Evolutionary conservation across 1,284 basidiomycete species (phyloP).

Genomic region (Austroboletus niveus): DNA sequence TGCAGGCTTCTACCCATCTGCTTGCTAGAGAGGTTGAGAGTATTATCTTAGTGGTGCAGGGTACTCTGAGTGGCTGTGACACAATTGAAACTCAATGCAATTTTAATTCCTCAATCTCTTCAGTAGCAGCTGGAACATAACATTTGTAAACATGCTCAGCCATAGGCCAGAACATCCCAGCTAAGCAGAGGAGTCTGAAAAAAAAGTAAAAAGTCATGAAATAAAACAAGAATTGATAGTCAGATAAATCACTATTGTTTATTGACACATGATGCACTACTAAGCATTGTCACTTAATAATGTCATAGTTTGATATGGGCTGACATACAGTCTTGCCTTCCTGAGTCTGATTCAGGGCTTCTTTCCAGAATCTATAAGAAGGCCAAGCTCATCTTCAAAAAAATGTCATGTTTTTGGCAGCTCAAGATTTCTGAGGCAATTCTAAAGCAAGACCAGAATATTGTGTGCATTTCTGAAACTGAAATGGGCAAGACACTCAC

Average conservation of each 20-base stretch:
- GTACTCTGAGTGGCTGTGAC: not conserved
- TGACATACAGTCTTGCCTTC: not conserved
- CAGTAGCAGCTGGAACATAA: not conserved
- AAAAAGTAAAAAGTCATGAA: too few relatives aligned
- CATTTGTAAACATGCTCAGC: not conserved
- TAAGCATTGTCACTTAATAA: too few relatives aligned
- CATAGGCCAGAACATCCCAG: not conserved
- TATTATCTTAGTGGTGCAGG: too few relatives aligned
- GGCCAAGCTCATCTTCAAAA: not conserved
- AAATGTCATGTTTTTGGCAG: not conserved
- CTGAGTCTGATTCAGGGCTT: not conserved
- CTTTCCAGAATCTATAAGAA: too few relatives aligned
- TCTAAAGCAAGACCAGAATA: too few relatives aligned
- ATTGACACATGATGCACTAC: not conserved
- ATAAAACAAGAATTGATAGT: too few relatives aligned
- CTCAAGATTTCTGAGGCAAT: not conserved
- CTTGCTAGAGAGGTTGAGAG: too few relatives aligned
- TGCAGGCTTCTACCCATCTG: too few relatives aligned
- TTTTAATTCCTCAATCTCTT: not conserved
- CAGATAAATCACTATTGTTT: not conserved
- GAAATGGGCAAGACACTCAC: too few relatives aligned
- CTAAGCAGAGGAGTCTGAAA: too few relatives aligned
- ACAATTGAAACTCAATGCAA: not conserved
- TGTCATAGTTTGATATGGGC: too few relatives aligned
- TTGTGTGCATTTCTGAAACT: too few relatives aligned